Conservation (phyloP, 768 basidiomycete genomes). For the Cantharellus cinnabarinus region DNA sequence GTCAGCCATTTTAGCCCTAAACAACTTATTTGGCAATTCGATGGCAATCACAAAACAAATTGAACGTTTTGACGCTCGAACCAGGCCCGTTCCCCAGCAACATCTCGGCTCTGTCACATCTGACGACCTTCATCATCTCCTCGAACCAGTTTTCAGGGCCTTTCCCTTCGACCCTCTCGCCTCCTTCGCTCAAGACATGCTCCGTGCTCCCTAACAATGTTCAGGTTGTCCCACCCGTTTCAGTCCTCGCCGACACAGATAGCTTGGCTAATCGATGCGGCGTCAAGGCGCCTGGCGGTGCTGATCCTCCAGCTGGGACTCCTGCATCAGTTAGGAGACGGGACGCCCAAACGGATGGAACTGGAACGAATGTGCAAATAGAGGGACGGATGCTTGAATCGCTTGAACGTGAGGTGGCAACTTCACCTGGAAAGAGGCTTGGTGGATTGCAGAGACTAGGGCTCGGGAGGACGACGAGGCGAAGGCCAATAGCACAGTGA, state of each 20-base stretch:
- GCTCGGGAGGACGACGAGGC: too few species aligned
- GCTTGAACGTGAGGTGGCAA: too few species aligned
- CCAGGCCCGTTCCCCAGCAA: neutral
- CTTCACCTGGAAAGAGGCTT: too few species aligned
- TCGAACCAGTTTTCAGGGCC: neutral
- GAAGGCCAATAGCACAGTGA: too few species aligned
- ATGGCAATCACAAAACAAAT: neutral
- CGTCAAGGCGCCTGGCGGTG: neutral
- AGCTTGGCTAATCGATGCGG: slow-evolving; percentile 1
- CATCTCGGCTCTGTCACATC: neutral
- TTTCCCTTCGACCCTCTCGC: slow-evolving; percentile 1
- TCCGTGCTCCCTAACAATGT: slow-evolving; percentile 2
- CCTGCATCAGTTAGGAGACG: too few species aligned
- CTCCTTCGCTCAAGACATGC: slow-evolving; percentile 1
- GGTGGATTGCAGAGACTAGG: too few species aligned
- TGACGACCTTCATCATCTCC: neutral
- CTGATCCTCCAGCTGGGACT: too few species aligned
- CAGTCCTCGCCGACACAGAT: neutral
- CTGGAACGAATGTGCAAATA: too few species aligned
- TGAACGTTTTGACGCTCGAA: neutral
- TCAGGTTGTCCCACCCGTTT: slow-evolving; percentile 1
- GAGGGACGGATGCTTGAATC: too few species aligned
- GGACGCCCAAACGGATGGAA: too few species aligned
- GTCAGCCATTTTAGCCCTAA: too few species aligned
- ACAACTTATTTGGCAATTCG: neutral